Base-by-base conservation (phyloP, 768 basidiomycete genomes). In the Termitomyces sp. region DNA sequence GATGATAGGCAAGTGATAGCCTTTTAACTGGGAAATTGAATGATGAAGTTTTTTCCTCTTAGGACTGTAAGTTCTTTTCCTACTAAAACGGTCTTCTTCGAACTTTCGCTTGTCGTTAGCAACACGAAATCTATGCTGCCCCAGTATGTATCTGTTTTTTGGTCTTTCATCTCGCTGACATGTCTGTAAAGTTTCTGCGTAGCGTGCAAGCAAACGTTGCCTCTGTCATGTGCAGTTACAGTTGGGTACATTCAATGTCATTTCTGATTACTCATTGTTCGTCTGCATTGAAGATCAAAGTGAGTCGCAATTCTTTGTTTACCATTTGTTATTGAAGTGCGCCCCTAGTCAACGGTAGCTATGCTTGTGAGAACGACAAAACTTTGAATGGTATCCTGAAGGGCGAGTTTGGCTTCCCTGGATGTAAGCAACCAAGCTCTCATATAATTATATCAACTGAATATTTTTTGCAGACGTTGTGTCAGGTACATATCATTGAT, bases 141-240 rank as follows among this genome's bases (percentile, higher is more conserved):
- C 84, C 84, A 7, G 77, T 79, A 63, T 55, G 74, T 57, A 18
- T 26, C 45, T 9, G n/a, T 8, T 18, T 32, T 20, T 11, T 7
- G 50, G 3, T 10, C 49, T 40, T 35, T 32, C n/a, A 32, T 30
- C 16, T 0, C 13, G 41, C 40, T 52, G 16, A 13, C 22, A 35
- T 52, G 8, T 38, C 26, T 38, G 16, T 26, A 5, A 51, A 77
- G 72, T 82, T 82, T 65, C 63, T 86, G 63, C 80, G 81, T 44
- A 78, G 81, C 20, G 81, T 88, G 3, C 79, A 81, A 67, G 86
- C 86, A 11, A 82, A 82, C 55, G 86, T 86, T 11, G 82, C 86
- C 1, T 67, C 83, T 4, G 77, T 88, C 55, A 86, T 86, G 85
- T 86, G 85, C 67, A 83, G 81, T 58, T 85, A 85, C 62, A 84